Evolutionary conservation across 2,329 filamentous ascomycete genomes (phyloP).

Genomic region (Pseudocercospora macadamiae): DNA sequence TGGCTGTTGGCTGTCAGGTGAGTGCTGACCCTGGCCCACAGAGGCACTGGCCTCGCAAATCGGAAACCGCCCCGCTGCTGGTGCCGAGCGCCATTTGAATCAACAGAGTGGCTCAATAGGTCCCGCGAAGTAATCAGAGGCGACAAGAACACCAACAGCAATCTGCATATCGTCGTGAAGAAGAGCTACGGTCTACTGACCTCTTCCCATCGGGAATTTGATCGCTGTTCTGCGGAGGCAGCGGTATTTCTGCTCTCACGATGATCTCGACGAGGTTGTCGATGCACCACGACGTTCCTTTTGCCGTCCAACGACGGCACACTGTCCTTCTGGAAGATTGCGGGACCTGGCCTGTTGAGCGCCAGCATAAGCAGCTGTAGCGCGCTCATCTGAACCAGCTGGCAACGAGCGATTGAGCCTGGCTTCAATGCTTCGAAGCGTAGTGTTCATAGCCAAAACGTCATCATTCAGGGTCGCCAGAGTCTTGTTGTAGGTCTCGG

Average conservation of each 20-base stretch:
- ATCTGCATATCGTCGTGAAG: too few relatives aligned
- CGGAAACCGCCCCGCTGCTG: background rate
- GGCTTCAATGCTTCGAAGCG: slow-evolving; percentile 23
- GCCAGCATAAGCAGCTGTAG: background rate
- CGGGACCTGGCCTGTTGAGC: background rate
- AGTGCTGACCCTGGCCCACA: too few relatives aligned
- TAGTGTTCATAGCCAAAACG: slow-evolving; percentile 22
- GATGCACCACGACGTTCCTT: background rate
- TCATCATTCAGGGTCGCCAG: slow-evolving; percentile 21
- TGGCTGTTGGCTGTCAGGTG: too few relatives aligned
- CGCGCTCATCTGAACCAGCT: background rate
- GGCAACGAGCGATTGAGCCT: slow-evolving; percentile 19
- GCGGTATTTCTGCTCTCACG: background rate
- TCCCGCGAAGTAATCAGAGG: too few relatives aligned
- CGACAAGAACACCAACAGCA: too few relatives aligned
- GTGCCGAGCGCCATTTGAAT: too few relatives aligned
- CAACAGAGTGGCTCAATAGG: too few relatives aligned
- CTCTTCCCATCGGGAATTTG: too few relatives aligned
- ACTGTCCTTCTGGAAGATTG: background rate
- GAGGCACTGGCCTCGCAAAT: background rate
- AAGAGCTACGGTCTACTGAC: too few relatives aligned
- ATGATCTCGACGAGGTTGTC: background rate
- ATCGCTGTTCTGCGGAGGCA: too few relatives aligned
- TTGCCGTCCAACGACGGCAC: too few relatives aligned
- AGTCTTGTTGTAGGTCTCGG: slow-evolving; percentile 25